Evolutionary conservation across 345 rosid genomes (phyloP), one percentile per base, ranked within the genome.

Genomic region (Acer negundo): DNA sequence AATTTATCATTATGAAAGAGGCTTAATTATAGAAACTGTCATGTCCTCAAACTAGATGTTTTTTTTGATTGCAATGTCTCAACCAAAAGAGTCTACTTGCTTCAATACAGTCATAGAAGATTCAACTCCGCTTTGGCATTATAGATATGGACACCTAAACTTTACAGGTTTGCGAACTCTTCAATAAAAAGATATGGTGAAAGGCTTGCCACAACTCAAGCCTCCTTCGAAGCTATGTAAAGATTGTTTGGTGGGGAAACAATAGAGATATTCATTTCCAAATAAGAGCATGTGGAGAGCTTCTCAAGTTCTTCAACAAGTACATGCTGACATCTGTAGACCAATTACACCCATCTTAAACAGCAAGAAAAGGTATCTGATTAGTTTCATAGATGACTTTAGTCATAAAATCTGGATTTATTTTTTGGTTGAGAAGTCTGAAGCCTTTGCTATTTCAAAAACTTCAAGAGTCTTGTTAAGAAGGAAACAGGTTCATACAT

Each of bases 341-440:
- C 69, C 59, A 17, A 42, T 74, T 6, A 74, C 0, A 0, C 77
- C 77, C 0, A 16, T 35, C 1, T 74, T 24, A 10, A 74, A 22
- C 4, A 61, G 28, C 16, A 61, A 61, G 2, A 23, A 61, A 2
- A 61, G 64, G 64, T 10, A 22, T 3, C 0, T 74, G 15, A n/a
- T 74, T 72, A 72, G n/a, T 15, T 72, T 72, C 44, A 72, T 28
- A 62, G 71, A 75, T 75, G 78, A 75, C 35, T 75, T 7, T 26
- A 46, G 62, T 49, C 22, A 47, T 0, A 75, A 75, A 35, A 7
- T 20, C 2, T 75, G 47, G 78, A 58, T 69, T 5, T 69, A 68
- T 44, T 44, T 44, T 8, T 44, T 44, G 47, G 10, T 44, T 44
- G 11, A 44, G 47, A 44, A 44, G 47, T 49, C 13, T 68, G 19